Evolutionary conservation across 2,329 filamentous ascomycete species (phyloP).

Genomic region (Ustilaginoidea virens): DNA sequence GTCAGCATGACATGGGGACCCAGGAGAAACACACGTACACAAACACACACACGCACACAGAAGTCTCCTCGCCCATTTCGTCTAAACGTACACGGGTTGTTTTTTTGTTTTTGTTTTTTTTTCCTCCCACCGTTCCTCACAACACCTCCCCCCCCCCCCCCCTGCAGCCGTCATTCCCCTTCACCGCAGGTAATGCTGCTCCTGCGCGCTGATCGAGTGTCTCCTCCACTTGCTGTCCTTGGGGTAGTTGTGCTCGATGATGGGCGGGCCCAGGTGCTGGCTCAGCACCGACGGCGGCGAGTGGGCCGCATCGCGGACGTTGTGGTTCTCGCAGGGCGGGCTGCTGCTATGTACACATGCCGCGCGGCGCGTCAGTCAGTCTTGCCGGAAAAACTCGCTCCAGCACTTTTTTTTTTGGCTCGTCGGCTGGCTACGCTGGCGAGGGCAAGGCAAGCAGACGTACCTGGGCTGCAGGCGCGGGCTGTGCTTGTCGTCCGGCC

Average conservation of each 20-base stretch:
- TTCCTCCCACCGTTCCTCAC: too few relatives aligned
- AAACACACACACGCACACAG: too few relatives aligned
- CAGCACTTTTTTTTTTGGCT: background rate
- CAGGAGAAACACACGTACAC: too few relatives aligned
- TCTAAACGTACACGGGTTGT: too few relatives aligned
- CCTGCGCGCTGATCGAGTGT: slow-evolving; percentile 16
- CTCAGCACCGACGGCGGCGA: slow-evolving; percentile 12
- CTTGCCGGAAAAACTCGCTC: too few relatives aligned
- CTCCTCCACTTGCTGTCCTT: slow-evolving; percentile 14
- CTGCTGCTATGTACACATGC: background rate
- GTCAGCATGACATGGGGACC: too few relatives aligned
- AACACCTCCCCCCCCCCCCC: slow-evolving; percentile 2
- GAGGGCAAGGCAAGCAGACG: background rate
- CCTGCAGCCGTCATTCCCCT: slow-evolving; percentile 7
- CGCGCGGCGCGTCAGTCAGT: too few relatives aligned
- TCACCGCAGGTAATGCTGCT: slow-evolving; percentile 8
- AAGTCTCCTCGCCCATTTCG: too few relatives aligned
- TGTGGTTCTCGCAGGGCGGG: slow-evolving; percentile 1
- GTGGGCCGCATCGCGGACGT: slow-evolving; percentile 10
- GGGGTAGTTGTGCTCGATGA: slow-evolving; percentile 16
- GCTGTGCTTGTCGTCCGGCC: slow-evolving; percentile 1
- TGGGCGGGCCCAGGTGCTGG: slow-evolving; percentile 12
- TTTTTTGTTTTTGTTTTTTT: too few relatives aligned
- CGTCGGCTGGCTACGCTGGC: background rate
- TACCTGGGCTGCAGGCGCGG: slow-evolving; percentile 3